Evolutionary conservation across 2,329 filamentous ascomycete species (phyloP), one percentile per base, ranked within the genome.

Genomic region (Dothideomycetidae sp.): DNA sequence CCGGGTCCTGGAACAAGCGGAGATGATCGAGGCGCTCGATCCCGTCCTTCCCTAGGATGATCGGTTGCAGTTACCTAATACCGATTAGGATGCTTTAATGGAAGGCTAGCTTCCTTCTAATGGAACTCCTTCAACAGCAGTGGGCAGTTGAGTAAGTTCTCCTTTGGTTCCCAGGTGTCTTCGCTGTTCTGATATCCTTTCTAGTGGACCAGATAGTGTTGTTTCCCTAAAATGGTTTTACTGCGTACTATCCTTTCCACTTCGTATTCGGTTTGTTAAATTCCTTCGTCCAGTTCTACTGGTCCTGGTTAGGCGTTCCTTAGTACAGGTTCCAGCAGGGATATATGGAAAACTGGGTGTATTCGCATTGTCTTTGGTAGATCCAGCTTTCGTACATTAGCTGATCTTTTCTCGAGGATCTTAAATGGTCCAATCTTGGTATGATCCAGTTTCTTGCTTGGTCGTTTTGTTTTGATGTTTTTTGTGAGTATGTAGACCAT

Each of bases 331-430:
- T 41, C 19, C 14, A 45, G 29, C 5, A 43, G 31, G 9, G 13
- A 41, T 7, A 45, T 33, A 31, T 45, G 40, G 15, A 45, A 45
- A 4, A 45, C 29, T n/a, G 39, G 26, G 29, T 45, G 35, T 4
- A 45, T 36, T 10, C 19, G 26, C 21, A 43, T 43, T 12, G 12
- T 33, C 1, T 28, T 12, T 29, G 31, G 41, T 17, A 45, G 28
- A 1, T 11, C 29, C 37, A 45, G 21, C 21, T 29, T 21, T 26
- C 43, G 43, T 29, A 39, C 30, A 28, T 46, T 42, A 11, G 15
- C 12, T 15, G 31, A 21, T n/a, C 42, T 19, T 28, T 23, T 29
- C 21, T 39, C 19, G 33, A 34, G 15, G 11, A 44, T 32, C 3
- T 19, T 26, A 29, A 46, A 46, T 7, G 32, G 37, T 11, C 34